Conservation (phyloP, 257 asterid genomes). For the Gynochthodes officinalis region DNA sequence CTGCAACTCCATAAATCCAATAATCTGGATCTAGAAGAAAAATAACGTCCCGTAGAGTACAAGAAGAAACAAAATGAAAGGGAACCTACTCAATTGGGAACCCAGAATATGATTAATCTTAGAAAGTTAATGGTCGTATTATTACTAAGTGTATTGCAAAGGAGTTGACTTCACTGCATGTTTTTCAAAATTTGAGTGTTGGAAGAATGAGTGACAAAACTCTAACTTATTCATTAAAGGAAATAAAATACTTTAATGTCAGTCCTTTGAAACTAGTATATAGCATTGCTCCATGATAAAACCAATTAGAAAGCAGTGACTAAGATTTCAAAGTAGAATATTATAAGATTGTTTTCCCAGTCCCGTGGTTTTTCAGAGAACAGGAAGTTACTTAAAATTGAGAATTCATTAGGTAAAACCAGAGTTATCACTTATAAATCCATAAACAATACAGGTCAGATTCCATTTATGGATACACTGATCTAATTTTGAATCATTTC, state of each 20-base stretch:
- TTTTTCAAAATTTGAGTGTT: not conserved
- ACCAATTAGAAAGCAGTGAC: not conserved
- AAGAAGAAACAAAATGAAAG: not conserved
- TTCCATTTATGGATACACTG: not conserved
- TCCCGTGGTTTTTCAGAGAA: too few species aligned
- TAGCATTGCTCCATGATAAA: not conserved
- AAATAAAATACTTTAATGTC: too few species aligned
- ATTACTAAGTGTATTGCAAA: not conserved
- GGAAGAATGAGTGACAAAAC: not conserved
- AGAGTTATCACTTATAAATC: too few species aligned
- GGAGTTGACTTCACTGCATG: not conserved
- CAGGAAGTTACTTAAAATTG: too few species aligned
- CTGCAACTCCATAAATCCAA: not conserved
- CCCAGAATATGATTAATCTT: not conserved
- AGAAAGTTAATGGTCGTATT: too few species aligned
- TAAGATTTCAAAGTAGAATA: too few species aligned
- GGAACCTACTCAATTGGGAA: not conserved
- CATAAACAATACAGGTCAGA: not conserved
- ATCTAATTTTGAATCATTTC: not conserved
- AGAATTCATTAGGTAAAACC: too few species aligned
- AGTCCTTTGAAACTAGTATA: not conserved
- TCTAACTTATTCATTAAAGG: too few species aligned
- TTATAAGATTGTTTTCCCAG: too few species aligned
- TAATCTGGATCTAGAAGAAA: not conserved
- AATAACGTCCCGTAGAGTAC: not conserved